These are phyloP conservation scores for Neofusicoccum sp. DNA, from an alignment of 2,329 filamentous ascomycete species.

Conservation along the genomic window DNA sequence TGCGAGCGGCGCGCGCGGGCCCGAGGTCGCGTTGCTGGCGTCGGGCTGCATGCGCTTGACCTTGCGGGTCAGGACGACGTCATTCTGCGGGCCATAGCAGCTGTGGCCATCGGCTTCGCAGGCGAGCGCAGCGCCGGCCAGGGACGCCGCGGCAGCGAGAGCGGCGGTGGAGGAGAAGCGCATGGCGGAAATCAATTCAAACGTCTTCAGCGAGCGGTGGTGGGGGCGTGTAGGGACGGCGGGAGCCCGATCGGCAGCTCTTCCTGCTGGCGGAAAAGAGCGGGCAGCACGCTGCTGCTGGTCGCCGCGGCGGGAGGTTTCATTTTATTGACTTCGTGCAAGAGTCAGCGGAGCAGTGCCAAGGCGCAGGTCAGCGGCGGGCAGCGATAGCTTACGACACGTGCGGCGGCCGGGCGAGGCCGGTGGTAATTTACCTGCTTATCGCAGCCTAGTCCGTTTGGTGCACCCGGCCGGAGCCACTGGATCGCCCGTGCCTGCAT, in stretches of 20 bases:
- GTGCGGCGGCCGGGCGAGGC: background rate
- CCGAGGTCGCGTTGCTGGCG: slow-evolving; percentile 42
- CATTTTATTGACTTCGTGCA: background rate
- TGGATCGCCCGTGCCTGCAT: slow-evolving; percentile 17
- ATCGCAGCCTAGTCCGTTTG: slow-evolving; percentile 8
- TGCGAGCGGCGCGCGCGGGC: slow-evolving; percentile 49
- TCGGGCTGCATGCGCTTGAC: slow-evolving; percentile 50
- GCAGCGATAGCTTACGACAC: slow-evolving; percentile 10
- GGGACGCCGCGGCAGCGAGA: background rate
- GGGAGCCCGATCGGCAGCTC: background rate
- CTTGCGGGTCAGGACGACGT: slow-evolving; percentile 45
- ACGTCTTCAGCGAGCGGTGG: too few relatives aligned
- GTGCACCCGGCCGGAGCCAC: background rate
- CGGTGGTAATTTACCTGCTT: slow-evolving; percentile 5
- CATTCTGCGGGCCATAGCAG: slow-evolving; percentile 45
- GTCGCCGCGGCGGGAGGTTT: background rate
- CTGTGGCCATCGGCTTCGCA: slow-evolving; percentile 38
- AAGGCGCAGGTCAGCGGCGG: background rate
- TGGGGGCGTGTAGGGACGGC: background rate
- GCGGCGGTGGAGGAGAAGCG: background rate
- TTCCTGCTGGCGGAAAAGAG: background rate
- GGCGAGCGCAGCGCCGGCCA: slow-evolving; percentile 23
- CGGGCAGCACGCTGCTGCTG: background rate
- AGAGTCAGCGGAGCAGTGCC: background rate
- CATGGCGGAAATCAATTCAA: background rate